phyloP scores from a whole-genome alignment of 306 rosid genomes.

The Hippophae rhamnoides region DNA sequence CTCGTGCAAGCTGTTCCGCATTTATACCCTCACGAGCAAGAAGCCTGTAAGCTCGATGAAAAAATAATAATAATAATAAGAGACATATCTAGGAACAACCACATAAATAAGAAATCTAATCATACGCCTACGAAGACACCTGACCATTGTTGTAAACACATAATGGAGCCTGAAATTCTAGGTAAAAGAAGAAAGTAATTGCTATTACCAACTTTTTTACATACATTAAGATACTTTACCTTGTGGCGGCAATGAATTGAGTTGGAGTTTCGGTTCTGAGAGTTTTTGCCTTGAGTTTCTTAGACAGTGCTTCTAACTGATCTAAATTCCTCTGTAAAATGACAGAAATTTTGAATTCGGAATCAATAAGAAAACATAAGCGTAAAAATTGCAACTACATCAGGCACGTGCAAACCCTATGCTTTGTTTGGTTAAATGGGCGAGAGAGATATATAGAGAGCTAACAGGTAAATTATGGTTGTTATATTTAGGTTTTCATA shows the following conservation, averaged over 20 bases:
- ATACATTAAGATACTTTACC: constrained; percentile 26
- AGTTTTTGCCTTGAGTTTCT: constrained; percentile 94
- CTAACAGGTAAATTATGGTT: not conserved
- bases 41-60: constrained; percentile 43
- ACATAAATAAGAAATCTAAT: too few species aligned
- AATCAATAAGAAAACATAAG: constrained; percentile 4
- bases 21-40: constrained; percentile 98
- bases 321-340: constrained; percentile 79
- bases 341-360: constrained; percentile 7
- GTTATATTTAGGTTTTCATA: not conserved
- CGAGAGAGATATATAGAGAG: not conserved
- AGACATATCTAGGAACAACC: not conserved
- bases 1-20: constrained; percentile 98
- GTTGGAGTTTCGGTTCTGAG: constrained; percentile 80
- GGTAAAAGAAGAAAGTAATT: not conserved
- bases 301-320: constrained; percentile 88
- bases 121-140: too few species aligned
- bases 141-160: not conserved
- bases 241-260: constrained; percentile 87
- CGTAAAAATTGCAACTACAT: not conserved
- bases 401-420: not conserved
- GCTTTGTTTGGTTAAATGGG: not conserved
- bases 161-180: not conserved
- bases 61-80: constrained; percentile 1
- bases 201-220: not conserved